A percentile compares a stretch with the other conserved stretches of the same genome.
Evolutionary conservation across 139 green algal genomes (phyloP).

Genomic region (Monoraphidium neglectum): DNA sequence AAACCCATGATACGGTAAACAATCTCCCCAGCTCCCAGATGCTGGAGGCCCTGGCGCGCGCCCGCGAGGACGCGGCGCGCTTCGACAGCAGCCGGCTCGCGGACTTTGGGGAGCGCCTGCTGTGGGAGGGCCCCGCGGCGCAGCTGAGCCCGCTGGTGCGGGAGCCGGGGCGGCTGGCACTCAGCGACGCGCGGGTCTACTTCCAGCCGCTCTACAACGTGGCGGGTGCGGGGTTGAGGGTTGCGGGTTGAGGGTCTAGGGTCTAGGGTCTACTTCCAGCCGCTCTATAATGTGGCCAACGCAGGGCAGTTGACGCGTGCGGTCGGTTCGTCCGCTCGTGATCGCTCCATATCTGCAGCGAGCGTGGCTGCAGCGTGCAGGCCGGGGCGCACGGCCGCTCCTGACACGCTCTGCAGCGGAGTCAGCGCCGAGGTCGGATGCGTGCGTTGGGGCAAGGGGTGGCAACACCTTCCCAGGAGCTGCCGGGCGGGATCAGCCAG

Average conservation of each 20-base stretch:
- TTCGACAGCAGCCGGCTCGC: constrained; percentile 83
- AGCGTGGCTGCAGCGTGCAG: no score
- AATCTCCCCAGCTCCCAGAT: constrained; percentile 9
- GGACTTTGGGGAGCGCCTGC: constrained; percentile 71
- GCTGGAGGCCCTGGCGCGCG: constrained; percentile 41
- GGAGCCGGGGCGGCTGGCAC: constrained; percentile 71
- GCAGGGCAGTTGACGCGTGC: no score
- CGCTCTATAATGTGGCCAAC: constrained; percentile 74
- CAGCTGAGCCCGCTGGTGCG: constrained; percentile 63
- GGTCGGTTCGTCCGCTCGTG: no score
- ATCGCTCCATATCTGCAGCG: no score
- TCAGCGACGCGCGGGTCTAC: constrained; percentile 82
- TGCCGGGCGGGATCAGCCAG: no score
- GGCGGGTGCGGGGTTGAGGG: constrained; percentile 26
- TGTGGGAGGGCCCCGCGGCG: constrained; percentile 47
- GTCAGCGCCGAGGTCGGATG: no score
- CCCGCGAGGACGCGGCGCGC: constrained; percentile 41
- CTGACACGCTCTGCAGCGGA: no score
- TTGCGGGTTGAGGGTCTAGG: no score
- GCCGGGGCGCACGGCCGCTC: no score
- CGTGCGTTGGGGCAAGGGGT: no score
- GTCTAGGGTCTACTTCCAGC: constrained; percentile 64
- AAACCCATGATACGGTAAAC: no score
- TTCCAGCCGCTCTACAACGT: constrained; percentile 89
- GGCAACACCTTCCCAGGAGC: no score